Evolutionary conservation across 2,329 filamentous ascomycete genomes (phyloP), one percentile per base, ranked within the genome.

Genomic region (Moelleriella libera): DNA sequence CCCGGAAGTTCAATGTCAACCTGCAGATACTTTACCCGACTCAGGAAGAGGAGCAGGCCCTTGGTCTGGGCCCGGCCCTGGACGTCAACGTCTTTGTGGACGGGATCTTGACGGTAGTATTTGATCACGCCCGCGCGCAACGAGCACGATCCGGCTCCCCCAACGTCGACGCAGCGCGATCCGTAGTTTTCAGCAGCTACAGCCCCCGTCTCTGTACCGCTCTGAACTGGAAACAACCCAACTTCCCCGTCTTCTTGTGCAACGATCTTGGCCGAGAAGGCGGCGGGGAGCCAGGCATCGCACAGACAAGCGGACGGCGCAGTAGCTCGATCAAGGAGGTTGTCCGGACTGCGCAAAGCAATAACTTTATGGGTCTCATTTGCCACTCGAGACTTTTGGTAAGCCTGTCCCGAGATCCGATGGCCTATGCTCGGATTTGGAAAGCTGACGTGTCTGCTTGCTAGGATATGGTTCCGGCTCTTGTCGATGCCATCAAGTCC

Each of bases 171-270:
- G 78, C 82, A 12, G 82, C 92, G 55, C 76, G 89, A 41, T 94
- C 87, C 10, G 83, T 98, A 46, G 87, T 96, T 9, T 96, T 98
- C 63, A 94, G 87, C 57, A 94, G 88, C 28, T 95, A 90, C 65
- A 96, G 94, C 60, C 74, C 86, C 10, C 84, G 83, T 53, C 78
- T 97, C 21, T 98, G 92, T 66, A 94, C 87, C 12, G 89, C 90
- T 5, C 68, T 98, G 57, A 98, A 98, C 66, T 98, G 92, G 92
- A 98, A 98, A 65, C 92, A 98, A 64, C 92, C 92, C 2, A 98
- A 97, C 61, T 98, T 95, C 62, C 92, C 92, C 0, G 87, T 97
- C 0, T 85, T 98, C 56, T 74, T 97, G 44, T 96, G 89, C 68
- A 97, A 97, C 63, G 88, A 96, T 50, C 77, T 97, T 30, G 88